phyloP scores from a whole-genome alignment of 73 alveolate species.

The Uronychia setigera region DNA sequence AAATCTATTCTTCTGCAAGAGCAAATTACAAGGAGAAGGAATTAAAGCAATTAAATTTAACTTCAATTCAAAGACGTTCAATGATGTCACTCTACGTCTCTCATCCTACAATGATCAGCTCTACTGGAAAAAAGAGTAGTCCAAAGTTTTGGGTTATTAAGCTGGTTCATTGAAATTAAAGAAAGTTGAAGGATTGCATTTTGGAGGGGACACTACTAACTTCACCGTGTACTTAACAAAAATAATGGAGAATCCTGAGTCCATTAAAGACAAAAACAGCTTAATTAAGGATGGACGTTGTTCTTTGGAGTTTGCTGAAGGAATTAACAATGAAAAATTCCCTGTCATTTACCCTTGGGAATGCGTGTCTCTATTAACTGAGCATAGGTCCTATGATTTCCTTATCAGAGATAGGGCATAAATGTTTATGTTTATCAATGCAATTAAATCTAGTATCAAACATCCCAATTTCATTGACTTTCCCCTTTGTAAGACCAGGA shows the following conservation, averaged over 20 bases:
- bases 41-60: not conserved
- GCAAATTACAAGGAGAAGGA: too few relatives aligned
- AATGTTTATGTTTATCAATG: not conserved
- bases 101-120: not conserved
- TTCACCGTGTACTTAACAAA: not conserved
- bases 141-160: too few relatives aligned
- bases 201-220: not conserved
- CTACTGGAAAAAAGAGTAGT: not conserved
- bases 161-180: too few relatives aligned
- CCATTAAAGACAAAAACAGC: too few relatives aligned
- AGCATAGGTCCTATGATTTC: not conserved
- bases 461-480: not conserved
- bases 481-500: not conserved
- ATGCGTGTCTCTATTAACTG: not conserved
- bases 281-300: too few relatives aligned
- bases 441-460: not conserved
- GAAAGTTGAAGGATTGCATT: not conserved
- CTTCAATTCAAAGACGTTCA: not conserved
- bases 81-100: not conserved
- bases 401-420: not conserved
- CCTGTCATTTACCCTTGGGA: not conserved
- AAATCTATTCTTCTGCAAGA: too few relatives aligned
- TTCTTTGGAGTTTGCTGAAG: too few relatives aligned
- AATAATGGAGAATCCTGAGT: not conserved
- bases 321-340: too few relatives aligned